Evolutionary conservation across 208 protist genomes (phyloP).

Genomic region (Acanthamoeba triangularis): DNA sequence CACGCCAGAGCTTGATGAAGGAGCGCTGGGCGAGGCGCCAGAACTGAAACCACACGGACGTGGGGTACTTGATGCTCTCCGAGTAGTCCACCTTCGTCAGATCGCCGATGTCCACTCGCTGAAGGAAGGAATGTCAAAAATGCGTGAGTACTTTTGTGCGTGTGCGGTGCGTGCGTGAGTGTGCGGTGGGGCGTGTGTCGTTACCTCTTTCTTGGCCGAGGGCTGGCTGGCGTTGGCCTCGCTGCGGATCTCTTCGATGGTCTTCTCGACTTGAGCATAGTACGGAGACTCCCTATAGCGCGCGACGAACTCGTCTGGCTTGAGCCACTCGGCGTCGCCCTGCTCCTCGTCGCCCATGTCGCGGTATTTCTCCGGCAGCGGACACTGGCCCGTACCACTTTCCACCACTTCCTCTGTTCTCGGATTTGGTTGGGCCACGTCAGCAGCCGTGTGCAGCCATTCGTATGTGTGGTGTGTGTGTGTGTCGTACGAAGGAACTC

Average conservation of each 20-base stretch:
- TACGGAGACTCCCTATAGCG: constrained; percentile 39
- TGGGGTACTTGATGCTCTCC: constrained; percentile 30
- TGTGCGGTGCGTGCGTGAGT: neutral
- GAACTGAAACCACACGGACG: constrained; percentile 34
- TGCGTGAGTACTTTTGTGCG: no score
- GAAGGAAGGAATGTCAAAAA: neutral
- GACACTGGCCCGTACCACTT: neutral
- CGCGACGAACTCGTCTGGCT: constrained; percentile 53
- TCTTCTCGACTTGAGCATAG: neutral
- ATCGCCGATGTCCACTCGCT: neutral
- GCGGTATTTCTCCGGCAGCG: constrained; percentile 3
- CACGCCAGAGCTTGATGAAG: constrained; percentile 2
- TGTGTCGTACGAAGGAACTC: constrained; percentile 78
- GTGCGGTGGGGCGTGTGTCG: neutral
- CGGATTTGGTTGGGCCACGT: neutral
- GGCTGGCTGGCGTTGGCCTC: neutral
- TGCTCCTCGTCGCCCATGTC: constrained; percentile 16
- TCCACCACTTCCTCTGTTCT: constrained; percentile 48
- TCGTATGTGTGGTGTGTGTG: neutral
- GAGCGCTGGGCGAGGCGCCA: constrained; percentile 9
- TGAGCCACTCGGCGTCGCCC: neutral
- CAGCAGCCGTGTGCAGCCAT: neutral
- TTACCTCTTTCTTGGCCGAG: neutral
- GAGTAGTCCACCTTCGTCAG: neutral
- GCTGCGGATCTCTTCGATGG: constrained; percentile 20